Percentiles rank a stretch among this genome's conserved stretches.
Conservation (phyloP, 2,329 filamentous ascomycete genomes). For the Cladosporium phlei region DNA sequence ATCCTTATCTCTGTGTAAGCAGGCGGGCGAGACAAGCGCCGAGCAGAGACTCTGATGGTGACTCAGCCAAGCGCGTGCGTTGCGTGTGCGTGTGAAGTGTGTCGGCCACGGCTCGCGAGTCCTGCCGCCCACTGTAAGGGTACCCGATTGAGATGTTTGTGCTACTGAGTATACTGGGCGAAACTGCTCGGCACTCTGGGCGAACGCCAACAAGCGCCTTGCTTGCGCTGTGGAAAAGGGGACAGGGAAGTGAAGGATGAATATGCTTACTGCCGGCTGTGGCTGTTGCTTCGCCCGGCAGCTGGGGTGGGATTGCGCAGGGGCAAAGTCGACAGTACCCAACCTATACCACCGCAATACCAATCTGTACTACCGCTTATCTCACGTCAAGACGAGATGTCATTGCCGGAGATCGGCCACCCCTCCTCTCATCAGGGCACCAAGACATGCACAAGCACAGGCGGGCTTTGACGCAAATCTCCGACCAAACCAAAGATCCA, state of each 20-base stretch:
- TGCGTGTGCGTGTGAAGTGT: neutral
- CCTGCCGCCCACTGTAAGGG: too few relatives aligned
- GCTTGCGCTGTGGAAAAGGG: neutral
- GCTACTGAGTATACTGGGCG: too few relatives aligned
- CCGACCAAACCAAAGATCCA: neutral
- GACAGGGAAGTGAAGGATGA: slow-evolving; percentile 9
- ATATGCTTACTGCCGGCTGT: slow-evolving; percentile 13
- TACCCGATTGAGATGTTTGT: too few relatives aligned
- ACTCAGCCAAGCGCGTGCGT: slow-evolving; percentile 11
- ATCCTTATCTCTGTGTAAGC: slow-evolving; percentile 11
- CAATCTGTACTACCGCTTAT: too few relatives aligned
- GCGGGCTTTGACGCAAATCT: neutral
- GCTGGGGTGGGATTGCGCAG: neutral
- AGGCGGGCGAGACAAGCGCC: slow-evolving; percentile 1
- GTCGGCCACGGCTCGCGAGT: too few relatives aligned
- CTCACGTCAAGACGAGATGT: neutral
- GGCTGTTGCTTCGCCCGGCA: neutral
- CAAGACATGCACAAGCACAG: slow-evolving; percentile 5
- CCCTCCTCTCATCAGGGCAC: slow-evolving; percentile 2
- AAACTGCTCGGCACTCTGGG: too few relatives aligned
- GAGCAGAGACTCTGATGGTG: neutral
- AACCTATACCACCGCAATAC: too few relatives aligned
- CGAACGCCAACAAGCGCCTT: neutral
- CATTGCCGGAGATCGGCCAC: neutral
- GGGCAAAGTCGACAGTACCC: neutral